Percentiles rank a stretch among this genome's conserved stretches.
These are phyloP conservation scores for Yarrowia yakushimensis DNA, from an alignment of 805 yeast genomes.

Conservation along the genomic window DNA sequence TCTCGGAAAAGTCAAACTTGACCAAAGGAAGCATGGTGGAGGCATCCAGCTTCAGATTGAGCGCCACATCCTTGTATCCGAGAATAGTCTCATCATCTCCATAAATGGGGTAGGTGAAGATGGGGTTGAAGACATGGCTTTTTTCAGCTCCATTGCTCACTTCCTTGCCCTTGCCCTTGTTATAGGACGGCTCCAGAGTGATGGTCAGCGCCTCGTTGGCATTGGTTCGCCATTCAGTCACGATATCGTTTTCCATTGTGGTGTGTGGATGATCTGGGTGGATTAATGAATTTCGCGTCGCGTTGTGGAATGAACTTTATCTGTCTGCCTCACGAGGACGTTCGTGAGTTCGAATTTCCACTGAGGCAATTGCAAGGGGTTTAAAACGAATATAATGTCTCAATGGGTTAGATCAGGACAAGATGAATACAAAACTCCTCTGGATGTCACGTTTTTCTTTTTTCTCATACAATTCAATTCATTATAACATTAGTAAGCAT, in stretches of 20 bases:
- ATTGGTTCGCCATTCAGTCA: slow-evolving; percentile 71
- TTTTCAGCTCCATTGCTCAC: background rate
- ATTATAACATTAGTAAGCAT: no score
- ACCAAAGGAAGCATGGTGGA: slow-evolving; percentile 70
- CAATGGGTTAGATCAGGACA: no score
- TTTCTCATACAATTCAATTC: no score
- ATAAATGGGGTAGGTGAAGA: slow-evolving; percentile 87
- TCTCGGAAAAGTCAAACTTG: slow-evolving; percentile 53
- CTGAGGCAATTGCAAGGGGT: no score
- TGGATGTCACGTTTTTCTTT: no score
- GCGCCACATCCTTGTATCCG: slow-evolving; percentile 70
- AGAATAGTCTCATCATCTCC: slow-evolving; percentile 87
- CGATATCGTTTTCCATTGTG: slow-evolving; percentile 24
- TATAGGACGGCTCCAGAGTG: slow-evolving; percentile 39
- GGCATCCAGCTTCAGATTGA: slow-evolving; percentile 66
- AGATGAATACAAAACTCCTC: no score
- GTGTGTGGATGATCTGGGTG: background rate
- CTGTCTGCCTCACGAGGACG: no score
- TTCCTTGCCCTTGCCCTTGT: slow-evolving; percentile 28
- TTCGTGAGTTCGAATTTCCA: no score
- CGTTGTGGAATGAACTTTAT: background rate
- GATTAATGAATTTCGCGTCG: slow-evolving; percentile 17
- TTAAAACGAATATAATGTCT: no score
- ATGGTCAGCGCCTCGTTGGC: slow-evolving; percentile 66
- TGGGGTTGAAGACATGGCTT: slow-evolving; percentile 53